Conservation (phyloP, 129 eudicot species). For the Tagetes erecta region DNA sequence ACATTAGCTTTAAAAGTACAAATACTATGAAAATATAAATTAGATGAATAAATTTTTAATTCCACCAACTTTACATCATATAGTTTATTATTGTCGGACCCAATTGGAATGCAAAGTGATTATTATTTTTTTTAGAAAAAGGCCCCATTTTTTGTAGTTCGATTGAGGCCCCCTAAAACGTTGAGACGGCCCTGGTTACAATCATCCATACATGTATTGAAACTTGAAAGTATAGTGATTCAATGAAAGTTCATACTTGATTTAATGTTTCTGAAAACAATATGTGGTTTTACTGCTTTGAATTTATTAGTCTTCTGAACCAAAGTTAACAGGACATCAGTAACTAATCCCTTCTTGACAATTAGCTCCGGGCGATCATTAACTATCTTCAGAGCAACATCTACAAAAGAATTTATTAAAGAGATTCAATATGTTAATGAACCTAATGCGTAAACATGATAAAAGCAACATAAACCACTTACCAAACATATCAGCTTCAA, state of each 20-base stretch:
- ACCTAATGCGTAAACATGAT: too few relatives aligned
- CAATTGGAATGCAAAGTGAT: too few relatives aligned
- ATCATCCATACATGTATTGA: background rate
- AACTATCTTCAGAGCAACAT: slow-evolving; percentile 44
- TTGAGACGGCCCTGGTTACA: too few relatives aligned
- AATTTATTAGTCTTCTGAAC: slow-evolving; percentile 45
- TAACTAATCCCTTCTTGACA: slow-evolving; percentile 32
- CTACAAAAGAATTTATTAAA: slow-evolving; percentile 17
- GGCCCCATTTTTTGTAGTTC: too few relatives aligned
- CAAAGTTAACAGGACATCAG: slow-evolving; percentile 37
- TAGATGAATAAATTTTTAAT: too few relatives aligned
- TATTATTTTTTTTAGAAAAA: too few relatives aligned
- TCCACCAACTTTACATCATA: too few relatives aligned
- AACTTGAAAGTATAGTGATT: background rate
- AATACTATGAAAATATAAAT: too few relatives aligned
- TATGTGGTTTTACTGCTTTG: slow-evolving; percentile 13
- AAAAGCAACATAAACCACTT: background rate
- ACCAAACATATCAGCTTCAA: slow-evolving; percentile 37
- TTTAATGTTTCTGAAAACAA: slow-evolving; percentile 18
- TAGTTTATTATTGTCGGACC: too few relatives aligned
- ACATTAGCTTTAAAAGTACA: too few relatives aligned
- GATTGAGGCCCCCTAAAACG: too few relatives aligned
- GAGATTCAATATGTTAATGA: background rate
- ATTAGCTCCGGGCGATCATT: slow-evolving; percentile 19
- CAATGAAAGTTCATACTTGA: slow-evolving; percentile 27